Evolutionary conservation across 169 alveolate species (phyloP).

Genomic region (Cryptosporidium parvum): DNA sequence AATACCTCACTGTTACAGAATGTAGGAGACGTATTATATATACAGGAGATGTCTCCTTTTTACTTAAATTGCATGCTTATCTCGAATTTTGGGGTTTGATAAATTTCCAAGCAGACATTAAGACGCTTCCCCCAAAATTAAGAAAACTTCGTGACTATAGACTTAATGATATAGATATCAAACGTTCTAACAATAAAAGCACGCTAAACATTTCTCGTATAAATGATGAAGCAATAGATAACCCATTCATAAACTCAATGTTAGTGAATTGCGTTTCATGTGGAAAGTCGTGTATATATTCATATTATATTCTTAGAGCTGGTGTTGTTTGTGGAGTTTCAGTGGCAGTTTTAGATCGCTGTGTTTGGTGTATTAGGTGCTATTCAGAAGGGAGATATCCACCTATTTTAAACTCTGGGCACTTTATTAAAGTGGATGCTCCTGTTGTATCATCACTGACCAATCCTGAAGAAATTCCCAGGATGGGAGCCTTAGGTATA

Average conservation of each 20-base stretch:
- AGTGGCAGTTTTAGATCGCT: slow-evolving; percentile 79
- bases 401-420: slow-evolving; percentile 77
- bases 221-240: slow-evolving; percentile 21
- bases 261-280: slow-evolving; percentile 77
- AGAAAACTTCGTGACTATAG: slow-evolving; percentile 69
- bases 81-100: slow-evolving; percentile 86
- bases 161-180: slow-evolving; percentile 36
- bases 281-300: slow-evolving; percentile 79
- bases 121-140: slow-evolving; percentile 76
- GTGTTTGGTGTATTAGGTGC: slow-evolving; percentile 82
- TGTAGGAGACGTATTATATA: slow-evolving; percentile 77
- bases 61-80: slow-evolving; percentile 79
- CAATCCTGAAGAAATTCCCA: slow-evolving; percentile 21
- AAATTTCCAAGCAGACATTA: slow-evolving; percentile 82
- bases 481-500: slow-evolving; percentile 34
- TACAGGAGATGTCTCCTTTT: slow-evolving; percentile 82
- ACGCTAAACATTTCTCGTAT: slow-evolving; percentile 6
- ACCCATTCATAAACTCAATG: slow-evolving; percentile 47
- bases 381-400: slow-evolving; percentile 80
- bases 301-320: slow-evolving; percentile 79
- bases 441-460: slow-evolving; percentile 40
- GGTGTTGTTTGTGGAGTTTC: slow-evolving; percentile 78
- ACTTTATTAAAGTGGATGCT: slow-evolving; percentile 77
- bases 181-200: neutral
- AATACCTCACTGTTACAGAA: slow-evolving; percentile 78